Evolutionary conservation across 257 asterid species (phyloP), one percentile per base, ranked within the genome.

Genomic region (Solanum appendiculatum): DNA sequence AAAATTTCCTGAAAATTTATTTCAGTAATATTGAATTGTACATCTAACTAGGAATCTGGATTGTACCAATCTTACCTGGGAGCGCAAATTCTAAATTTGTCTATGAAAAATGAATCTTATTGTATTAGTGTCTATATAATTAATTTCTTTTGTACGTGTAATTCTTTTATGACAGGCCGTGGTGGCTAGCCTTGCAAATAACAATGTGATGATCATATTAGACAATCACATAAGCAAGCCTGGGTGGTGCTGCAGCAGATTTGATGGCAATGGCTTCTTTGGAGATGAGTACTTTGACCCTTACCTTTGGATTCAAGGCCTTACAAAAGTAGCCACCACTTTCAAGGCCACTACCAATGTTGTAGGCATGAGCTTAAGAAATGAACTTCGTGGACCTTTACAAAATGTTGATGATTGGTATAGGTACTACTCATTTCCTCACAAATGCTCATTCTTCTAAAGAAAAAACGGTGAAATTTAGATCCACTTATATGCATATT

Each of bases 211-310:
- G 99, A 89, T 95, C 74, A 87, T 97, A 84, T 80, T 96, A 70
- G 99, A 97, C 89, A 97, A 97, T 91, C 99, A 96, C 88, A 91
- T 93, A 82, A 97, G 98, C 85, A 97, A 93, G 88, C 99, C 98
- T 34, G 99, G 99, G 29, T 95, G 99, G 99, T 94, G 99, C 75
- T 96, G 99, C 89, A 95, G 99, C 91, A 91, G 81, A 36, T 88
- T 27, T 46, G 99, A 96, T 74, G 99, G 98, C 27, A 96, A 94
- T 89, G 99, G 99, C 42, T 96, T 97, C 93, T 97, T 97, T 44
- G 98, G 99, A 8, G 99, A 97, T 64, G 69, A 74, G 29, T 96
- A 95, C 86, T 95, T 97, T 84, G 89, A 94, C 66, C 97, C 99
- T 14, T 92, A 93, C 29, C 87, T 91, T 9, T 97, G 99, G 99